Percentiles rank a stretch among this genome's conserved stretches.
Conservation (phyloP, 106 monocot species). For the Allium fistulosum region DNA sequence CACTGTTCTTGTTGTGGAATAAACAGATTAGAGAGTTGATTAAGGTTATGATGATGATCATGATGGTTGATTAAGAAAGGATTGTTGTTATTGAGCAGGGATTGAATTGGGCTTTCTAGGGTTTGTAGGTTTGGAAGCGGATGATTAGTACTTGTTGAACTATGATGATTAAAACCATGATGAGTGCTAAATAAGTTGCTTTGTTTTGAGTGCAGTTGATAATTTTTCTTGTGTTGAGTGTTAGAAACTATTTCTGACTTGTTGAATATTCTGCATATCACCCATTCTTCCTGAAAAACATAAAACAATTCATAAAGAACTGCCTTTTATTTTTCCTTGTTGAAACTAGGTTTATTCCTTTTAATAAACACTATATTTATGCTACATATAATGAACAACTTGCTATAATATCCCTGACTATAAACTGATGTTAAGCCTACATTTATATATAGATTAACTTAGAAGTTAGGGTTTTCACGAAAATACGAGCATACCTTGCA, state of each 20-base stretch:
- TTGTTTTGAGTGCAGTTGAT: conserved; percentile 19
- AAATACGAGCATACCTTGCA: conserved; percentile 33
- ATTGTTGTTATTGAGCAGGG: conserved; percentile 15
- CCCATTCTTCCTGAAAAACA: conserved; percentile 93
- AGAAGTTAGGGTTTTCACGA: not conserved
- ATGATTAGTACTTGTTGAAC: conserved; percentile 7
- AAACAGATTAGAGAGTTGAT: not conserved
- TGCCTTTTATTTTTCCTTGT: not conserved
- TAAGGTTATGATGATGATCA: conserved; percentile 7
- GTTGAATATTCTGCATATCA: conserved; percentile 96
- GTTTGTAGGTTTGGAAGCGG: conserved; percentile 24
- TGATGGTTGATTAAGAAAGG: conserved; percentile 4
- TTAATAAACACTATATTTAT: not conserved
- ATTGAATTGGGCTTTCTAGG: conserved; percentile 37
- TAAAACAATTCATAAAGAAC: not conserved
- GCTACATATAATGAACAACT: not conserved
- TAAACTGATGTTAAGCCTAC: not conserved
- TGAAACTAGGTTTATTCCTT: not conserved
- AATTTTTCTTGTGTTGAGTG: conserved; percentile 22
- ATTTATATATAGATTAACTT: not conserved
- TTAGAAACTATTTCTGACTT: conserved; percentile 32
- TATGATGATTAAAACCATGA: conserved; percentile 15
- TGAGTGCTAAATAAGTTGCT: conserved; percentile 7
- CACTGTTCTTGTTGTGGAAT: not conserved
- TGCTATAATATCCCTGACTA: not conserved